Base-by-base conservation (phyloP, 2,329 filamentous ascomycete genomes). In the Scleromitrula shiraiana region DNA sequence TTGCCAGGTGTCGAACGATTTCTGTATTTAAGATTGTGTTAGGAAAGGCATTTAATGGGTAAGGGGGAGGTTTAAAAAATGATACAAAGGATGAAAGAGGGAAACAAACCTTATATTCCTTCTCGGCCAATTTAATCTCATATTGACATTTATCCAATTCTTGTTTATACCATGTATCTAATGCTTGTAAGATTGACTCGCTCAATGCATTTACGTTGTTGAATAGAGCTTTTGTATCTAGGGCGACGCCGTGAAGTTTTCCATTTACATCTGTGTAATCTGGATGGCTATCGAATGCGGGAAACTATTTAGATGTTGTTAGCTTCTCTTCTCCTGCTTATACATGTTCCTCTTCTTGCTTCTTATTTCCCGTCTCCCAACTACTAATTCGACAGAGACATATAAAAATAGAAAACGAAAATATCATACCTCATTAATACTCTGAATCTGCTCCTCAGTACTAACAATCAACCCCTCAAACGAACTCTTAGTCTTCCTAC, bases 401-500 rank as follows among this genome's bases (percentile, higher is more conserved):
- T 6, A 14, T 10, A 14, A 27, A 36, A 6, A 2, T 8, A 24
- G 15, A 35, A 35, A 12, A 14, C 15, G 29, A 10, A 15, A 23
- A 12, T 1, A 22, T 27, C 46, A 19, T 10, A 49, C 46, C 40
- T 49, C 46, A 32, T 44, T 49, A 19, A 49, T 49, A 36, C 39
- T 47, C 14, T 50, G 49, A 23, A 50, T 50, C 26, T 50, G 49
- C 26, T 50, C 49, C 38, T 47, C 49, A 3, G 46, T 49, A 33
- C 30, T 37, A 33, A 49, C 39, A 26, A 49, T 49, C 40, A 49
- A 49, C 0, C 40, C 46, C 33, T 49, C 46, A 37, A 49, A 44
- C 35, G 30, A 38, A 30, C 40, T 43, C 40, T 44, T 49, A 2
- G 46, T 43, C 41, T 49, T 49, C 24, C 44, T 30, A 49, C 26